These are phyloP conservation scores for Berkeleyomyces basicola DNA, from an alignment of 2,329 filamentous ascomycete genomes.

Conservation along the genomic window DNA sequence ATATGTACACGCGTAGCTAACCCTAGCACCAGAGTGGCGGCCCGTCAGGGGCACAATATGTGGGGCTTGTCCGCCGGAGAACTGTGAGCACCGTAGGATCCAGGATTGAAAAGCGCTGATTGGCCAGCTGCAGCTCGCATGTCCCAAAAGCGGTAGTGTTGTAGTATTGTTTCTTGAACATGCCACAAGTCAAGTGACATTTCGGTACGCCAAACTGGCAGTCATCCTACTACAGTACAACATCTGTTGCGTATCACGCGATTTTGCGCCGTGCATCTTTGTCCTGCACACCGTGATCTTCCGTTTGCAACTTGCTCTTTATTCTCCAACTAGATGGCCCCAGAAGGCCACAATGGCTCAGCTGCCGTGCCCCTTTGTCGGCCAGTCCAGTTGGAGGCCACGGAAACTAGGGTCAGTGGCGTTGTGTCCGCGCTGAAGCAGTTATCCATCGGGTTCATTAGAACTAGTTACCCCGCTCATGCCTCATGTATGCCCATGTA, in stretches of 20 bases:
- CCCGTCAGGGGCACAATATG: background rate
- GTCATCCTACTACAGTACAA: background rate
- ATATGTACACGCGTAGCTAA: background rate
- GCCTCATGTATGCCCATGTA: background rate
- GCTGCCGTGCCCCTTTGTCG: background rate
- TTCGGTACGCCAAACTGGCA: background rate
- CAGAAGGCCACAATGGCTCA: background rate
- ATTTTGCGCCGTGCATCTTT: background rate
- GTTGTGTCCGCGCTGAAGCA: background rate
- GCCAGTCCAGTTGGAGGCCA: background rate
- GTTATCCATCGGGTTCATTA: background rate
- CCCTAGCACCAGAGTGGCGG: background rate
- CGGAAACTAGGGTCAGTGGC: background rate
- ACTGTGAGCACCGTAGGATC: background rate
- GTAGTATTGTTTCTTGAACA: background rate
- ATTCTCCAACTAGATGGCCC: background rate
- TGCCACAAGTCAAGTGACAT: constrained; percentile 1
- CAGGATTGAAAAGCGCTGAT: background rate
- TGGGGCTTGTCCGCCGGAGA: background rate
- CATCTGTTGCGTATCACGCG: background rate
- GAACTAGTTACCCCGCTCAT: background rate
- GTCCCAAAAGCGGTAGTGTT: background rate
- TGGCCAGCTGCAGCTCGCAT: background rate
- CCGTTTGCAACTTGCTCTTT: background rate
- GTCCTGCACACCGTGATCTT: background rate